Evolutionary conservation across 768 basidiomycete genomes (phyloP).

Genomic region (Leccinum variicolor): DNA sequence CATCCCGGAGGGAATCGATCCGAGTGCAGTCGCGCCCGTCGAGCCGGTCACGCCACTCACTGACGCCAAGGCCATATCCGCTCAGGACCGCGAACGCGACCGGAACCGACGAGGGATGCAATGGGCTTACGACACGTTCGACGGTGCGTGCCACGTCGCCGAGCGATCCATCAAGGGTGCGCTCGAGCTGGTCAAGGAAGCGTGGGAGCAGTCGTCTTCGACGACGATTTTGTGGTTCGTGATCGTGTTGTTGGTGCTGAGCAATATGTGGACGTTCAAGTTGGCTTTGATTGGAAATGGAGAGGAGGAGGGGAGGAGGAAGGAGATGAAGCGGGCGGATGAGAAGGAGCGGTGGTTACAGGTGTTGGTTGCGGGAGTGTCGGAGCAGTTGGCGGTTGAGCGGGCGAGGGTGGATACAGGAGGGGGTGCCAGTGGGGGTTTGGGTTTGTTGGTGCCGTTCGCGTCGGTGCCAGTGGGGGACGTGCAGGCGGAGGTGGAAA

Average conservation of each 20-base stretch:
- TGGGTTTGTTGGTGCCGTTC: conserved; percentile 18
- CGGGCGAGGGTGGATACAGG: conserved; percentile 26
- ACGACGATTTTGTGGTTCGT: conserved; percentile 72
- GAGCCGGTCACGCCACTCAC: conserved; percentile 33
- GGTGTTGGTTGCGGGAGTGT: conserved; percentile 64
- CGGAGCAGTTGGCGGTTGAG: conserved; percentile 62
- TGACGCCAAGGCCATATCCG: conserved; percentile 5
- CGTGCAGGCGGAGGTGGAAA: conserved; percentile 46
- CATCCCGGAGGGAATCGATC: conserved; percentile 75
- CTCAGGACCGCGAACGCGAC: conserved; percentile 52
- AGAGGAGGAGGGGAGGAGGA: conserved; percentile 43
- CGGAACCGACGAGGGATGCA: conserved; percentile 72
- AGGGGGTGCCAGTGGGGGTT: too few relatives aligned
- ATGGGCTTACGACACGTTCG: conserved; percentile 87
- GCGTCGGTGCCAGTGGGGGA: conserved; percentile 22
- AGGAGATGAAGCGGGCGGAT: conserved; percentile 50
- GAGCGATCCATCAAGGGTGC: conserved; percentile 66
- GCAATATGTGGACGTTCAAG: conserved; percentile 82
- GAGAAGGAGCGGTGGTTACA: conserved; percentile 77
- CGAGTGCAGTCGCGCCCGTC: conserved; percentile 46
- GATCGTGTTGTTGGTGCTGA: conserved; percentile 68
- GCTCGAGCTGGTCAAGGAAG: conserved; percentile 73
- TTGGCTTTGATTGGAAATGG: conserved; percentile 44
- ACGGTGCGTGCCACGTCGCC: conserved; percentile 71
- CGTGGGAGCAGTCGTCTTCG: conserved; percentile 73